Percentiles rank a stretch among this genome's conserved stretches.
phyloP scores from a whole-genome alignment of 805 yeast genomes.

The Kodamaea fukazawae region DNA sequence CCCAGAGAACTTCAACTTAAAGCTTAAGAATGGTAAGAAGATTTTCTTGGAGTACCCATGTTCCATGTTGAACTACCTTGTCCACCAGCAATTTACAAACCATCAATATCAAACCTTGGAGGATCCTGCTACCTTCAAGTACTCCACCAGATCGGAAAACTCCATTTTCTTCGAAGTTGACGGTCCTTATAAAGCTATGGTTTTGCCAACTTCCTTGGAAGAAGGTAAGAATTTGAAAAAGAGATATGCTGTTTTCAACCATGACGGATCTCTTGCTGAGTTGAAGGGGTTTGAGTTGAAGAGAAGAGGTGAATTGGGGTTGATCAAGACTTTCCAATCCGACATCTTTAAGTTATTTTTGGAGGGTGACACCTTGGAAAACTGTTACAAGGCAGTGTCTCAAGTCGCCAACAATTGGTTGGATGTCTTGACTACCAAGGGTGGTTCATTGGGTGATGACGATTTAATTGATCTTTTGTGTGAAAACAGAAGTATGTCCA shows the following conservation, averaged over 20 bases:
- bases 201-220: conserved; percentile 93
- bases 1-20: conserved; percentile 81
- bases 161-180: conserved; percentile 97
- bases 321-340: conserved; percentile 91
- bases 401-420: conserved; percentile 93
- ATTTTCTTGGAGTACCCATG: conserved; percentile 86
- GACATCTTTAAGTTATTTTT: conserved; percentile 89
- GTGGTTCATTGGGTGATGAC: conserved; percentile 84
- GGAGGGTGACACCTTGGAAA: conserved; percentile 75
- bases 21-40: conserved; percentile 72
- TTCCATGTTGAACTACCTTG: conserved; percentile 90
- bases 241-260: conserved; percentile 94
- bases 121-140: conserved; percentile 65
- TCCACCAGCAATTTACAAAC: conserved; percentile 87
- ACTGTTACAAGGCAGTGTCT: conserved; percentile 87
- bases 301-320: conserved; percentile 91
- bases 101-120: conserved; percentile 87
- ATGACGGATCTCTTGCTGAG: conserved; percentile 92
- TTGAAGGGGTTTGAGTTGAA: conserved; percentile 95
- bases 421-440: conserved; percentile 86
- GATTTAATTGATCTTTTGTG: conserved; percentile 93
- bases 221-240: conserved; percentile 96
- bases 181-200: conserved; percentile 98
- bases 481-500: conserved; percentile 94
- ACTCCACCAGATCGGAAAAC: conserved; percentile 81